Percentiles rank a stretch among this genome's conserved stretches.
Conservation (phyloP, 306 rosid genomes). For the Trifolium dubium region DNA sequence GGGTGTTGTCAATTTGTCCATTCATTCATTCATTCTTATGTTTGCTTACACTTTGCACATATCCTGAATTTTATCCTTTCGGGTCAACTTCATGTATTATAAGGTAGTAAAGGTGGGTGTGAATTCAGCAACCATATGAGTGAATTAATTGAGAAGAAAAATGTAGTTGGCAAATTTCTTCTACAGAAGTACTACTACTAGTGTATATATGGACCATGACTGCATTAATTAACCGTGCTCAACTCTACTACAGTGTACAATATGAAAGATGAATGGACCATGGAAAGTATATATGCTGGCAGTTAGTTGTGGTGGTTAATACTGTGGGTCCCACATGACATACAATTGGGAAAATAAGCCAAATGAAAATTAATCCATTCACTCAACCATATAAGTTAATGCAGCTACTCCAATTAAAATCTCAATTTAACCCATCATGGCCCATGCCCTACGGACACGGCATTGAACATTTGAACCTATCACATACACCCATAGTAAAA, state of each 20-base stretch:
- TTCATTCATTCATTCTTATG: conserved; percentile 34
- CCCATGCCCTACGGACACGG: conserved; percentile 17
- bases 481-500: not conserved
- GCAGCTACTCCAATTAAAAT: conserved; percentile 10
- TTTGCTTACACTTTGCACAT: not conserved
- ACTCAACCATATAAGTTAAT: conserved; percentile 32
- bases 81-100: conserved; percentile 33
- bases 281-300: conserved; percentile 36
- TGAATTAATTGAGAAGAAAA: conserved; percentile 38
- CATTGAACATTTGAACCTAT: not conserved
- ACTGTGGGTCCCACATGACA: conserved; percentile 47
- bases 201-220: conserved; percentile 28
- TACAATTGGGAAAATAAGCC: conserved; percentile 4
- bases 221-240: conserved; percentile 36
- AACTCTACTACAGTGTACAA: not conserved
- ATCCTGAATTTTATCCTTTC: conserved; percentile 7
- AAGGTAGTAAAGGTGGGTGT: not conserved
- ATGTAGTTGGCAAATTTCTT: conserved; percentile 29
- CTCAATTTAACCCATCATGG: conserved; percentile 12
- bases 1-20: not conserved
- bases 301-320: conserved; percentile 52
- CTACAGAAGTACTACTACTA: not conserved
- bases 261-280: conserved; percentile 39
- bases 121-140: conserved; percentile 35
- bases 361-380: not conserved